A percentile compares a stretch with the other conserved stretches of the same genome.
Conservation (phyloP, 1,139 yeast genomes). For the Kodamaea ohmeri region DNA sequence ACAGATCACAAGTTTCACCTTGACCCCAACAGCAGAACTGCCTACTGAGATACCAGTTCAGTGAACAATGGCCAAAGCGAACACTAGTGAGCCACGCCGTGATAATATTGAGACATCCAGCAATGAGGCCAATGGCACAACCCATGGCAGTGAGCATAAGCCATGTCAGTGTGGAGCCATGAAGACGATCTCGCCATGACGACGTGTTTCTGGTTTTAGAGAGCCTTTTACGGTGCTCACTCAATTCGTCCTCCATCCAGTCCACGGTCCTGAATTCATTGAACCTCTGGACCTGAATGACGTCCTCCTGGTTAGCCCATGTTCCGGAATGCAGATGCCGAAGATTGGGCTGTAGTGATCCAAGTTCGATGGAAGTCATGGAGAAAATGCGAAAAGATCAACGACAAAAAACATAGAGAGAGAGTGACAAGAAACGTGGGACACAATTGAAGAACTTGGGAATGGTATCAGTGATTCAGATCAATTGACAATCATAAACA, state of each 20-base stretch:
- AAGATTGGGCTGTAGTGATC: background rate
- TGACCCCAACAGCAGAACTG: slow-evolving; percentile 82
- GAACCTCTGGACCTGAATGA: slow-evolving; percentile 44
- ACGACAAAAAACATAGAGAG: no score
- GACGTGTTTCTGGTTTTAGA: slow-evolving; percentile 19
- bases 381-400: background rate
- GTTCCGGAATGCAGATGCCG: slow-evolving; percentile 33
- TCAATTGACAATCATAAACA: no score
- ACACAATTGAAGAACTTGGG: no score
- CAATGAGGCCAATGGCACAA: slow-evolving; percentile 70
- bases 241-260: slow-evolving; percentile 77
- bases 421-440: no score
- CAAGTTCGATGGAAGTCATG: background rate
- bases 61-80: slow-evolving; percentile 72
- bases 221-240: slow-evolving; percentile 48
- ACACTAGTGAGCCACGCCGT: slow-evolving; percentile 86
- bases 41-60: slow-evolving; percentile 67
- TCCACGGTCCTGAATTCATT: slow-evolving; percentile 70
- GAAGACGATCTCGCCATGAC: slow-evolving; percentile 27
- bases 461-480: no score
- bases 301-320: slow-evolving; percentile 38
- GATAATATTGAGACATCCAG: slow-evolving; percentile 74
- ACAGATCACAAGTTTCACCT: slow-evolving; percentile 33
- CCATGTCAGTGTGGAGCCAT: slow-evolving; percentile 66
- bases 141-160: slow-evolving; percentile 75